Evolutionary conservation across 2,329 filamentous ascomycete species (phyloP).

Genomic region (Clonostachys solani): DNA sequence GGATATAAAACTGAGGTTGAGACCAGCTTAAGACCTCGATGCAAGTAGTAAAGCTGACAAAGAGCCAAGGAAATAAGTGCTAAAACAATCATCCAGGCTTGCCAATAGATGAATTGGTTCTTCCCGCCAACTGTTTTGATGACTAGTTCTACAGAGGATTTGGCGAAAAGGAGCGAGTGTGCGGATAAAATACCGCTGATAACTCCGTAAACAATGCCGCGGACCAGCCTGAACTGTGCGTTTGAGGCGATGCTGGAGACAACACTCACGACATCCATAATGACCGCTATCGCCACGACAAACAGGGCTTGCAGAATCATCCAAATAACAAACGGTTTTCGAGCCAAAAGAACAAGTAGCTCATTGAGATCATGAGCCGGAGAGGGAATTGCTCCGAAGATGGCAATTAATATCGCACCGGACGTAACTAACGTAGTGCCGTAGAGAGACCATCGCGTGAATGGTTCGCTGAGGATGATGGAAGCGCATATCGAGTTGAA

Average conservation of each 20-base stretch:
- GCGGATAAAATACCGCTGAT: slow-evolving; percentile 92
- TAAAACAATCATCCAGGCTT: slow-evolving; percentile 88
- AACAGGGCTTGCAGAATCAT: slow-evolving; percentile 76
- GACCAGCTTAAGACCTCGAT: slow-evolving; percentile 88
- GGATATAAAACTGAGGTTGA: slow-evolving; percentile 96
- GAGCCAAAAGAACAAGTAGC: slow-evolving; percentile 69
- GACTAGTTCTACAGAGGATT: slow-evolving; percentile 92
- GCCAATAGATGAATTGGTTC: slow-evolving; percentile 94
- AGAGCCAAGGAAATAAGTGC: slow-evolving; percentile 78
- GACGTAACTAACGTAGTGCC: slow-evolving; percentile 84
- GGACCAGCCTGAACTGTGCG: slow-evolving; percentile 66
- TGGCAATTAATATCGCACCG: slow-evolving; percentile 87
- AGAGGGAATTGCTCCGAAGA: slow-evolving; percentile 90
- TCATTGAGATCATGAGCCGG: slow-evolving; percentile 86
- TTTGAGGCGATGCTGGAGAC: slow-evolving; percentile 52
- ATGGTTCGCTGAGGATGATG: slow-evolving; percentile 86
- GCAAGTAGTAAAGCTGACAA: slow-evolving; percentile 90
- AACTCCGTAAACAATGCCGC: slow-evolving; percentile 83
- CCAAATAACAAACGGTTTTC: slow-evolving; percentile 79
- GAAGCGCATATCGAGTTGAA: slow-evolving; percentile 99
- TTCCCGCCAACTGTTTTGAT: slow-evolving; percentile 79
- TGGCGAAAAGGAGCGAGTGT: slow-evolving; percentile 88
- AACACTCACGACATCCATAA: slow-evolving; percentile 51
- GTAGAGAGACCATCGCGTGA: slow-evolving; percentile 87
- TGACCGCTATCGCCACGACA: slow-evolving; percentile 63